phyloP scores from a whole-genome alignment of 495 filamentous ascomycete genomes.

The Penicillium daleae region DNA sequence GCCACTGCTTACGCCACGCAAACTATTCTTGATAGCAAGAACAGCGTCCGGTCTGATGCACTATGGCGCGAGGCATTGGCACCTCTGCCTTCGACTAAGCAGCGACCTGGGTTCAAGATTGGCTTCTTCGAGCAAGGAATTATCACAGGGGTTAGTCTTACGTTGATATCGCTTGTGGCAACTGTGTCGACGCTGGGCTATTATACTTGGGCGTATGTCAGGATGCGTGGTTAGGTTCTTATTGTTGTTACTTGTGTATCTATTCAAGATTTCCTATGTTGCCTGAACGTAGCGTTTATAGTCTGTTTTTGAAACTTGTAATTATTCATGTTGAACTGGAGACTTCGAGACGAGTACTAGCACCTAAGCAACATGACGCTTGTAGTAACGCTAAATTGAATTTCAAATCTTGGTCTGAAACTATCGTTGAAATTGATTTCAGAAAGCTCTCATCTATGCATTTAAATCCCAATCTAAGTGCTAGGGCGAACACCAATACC shows the following conservation, averaged over 20 bases:
- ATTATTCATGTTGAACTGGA: not conserved
- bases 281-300: not conserved
- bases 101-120: slow-evolving; percentile 38
- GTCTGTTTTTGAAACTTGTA: not conserved
- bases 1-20: slow-evolving; percentile 14
- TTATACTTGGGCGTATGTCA: slow-evolving; percentile 32
- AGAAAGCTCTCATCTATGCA: slow-evolving; percentile 3
- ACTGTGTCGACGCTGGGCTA: slow-evolving; percentile 34
- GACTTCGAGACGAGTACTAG: no score
- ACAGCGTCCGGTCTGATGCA: slow-evolving; percentile 19
- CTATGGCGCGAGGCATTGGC: slow-evolving; percentile 33
- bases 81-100: slow-evolving; percentile 45
- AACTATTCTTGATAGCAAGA: slow-evolving; percentile 22
- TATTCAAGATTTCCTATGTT: not conserved
- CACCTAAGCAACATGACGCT: no score
- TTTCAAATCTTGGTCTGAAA: not conserved
- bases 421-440: not conserved
- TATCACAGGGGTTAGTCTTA: slow-evolving; percentile 41
- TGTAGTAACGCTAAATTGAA: no score
- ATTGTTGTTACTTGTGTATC: not conserved
- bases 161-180: slow-evolving; percentile 30
- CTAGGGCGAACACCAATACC: slow-evolving; percentile 39
- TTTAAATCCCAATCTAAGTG: slow-evolving; percentile 19
- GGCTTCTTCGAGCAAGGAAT: slow-evolving; percentile 60
- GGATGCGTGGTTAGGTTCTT: slow-evolving; percentile 12